A percentile compares a stretch with the other conserved stretches of the same genome.
phyloP scores from a whole-genome alignment of 2,329 filamentous ascomycete genomes.

The Fusarium poae region DNA sequence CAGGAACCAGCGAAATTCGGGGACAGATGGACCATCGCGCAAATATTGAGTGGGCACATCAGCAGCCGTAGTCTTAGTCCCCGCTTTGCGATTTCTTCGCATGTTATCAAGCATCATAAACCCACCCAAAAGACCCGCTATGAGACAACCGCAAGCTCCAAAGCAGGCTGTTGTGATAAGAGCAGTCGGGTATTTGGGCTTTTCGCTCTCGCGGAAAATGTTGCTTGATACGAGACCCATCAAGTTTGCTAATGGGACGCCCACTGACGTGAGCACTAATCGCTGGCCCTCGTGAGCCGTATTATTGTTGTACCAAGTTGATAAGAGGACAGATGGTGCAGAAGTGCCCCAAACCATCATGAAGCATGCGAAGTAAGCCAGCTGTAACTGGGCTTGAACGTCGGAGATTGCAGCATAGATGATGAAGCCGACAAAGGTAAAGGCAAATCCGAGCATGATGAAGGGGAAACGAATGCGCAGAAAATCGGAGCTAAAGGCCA shows the following conservation, averaged over 20 bases:
- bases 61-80: constrained; percentile 14
- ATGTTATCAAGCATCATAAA: constrained; percentile 71
- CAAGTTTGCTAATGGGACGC: constrained; percentile 4
- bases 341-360: constrained; percentile 33
- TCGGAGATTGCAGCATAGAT: constrained; percentile 26
- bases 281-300: accelerated
- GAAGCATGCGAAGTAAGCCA: constrained; percentile 21
- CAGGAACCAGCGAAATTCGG: constrained; percentile 30
- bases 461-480: constrained; percentile 13
- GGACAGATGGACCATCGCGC: constrained; percentile 12
- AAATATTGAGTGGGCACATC: constrained; percentile 14
- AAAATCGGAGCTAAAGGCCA: constrained; percentile 19
- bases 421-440: constrained; percentile 17
- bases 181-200: constrained; percentile 75
- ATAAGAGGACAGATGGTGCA: constrained; percentile 6
- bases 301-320: constrained; percentile 16
- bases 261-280: constrained; percentile 14
- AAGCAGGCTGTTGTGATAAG: constrained; percentile 75
- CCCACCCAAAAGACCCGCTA: constrained; percentile 67
- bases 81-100: constrained; percentile 7
- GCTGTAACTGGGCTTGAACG: constrained; percentile 6
- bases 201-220: constrained; percentile 74
- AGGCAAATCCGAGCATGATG: constrained; percentile 19
- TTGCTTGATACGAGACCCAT: constrained; percentile 73
- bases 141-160: constrained; percentile 69